Percentiles rank a stretch among this genome's conserved stretches.
phyloP scores from a whole-genome alignment of 1,284 basidiomycete species.

The Pseudozyma pruni region DNA sequence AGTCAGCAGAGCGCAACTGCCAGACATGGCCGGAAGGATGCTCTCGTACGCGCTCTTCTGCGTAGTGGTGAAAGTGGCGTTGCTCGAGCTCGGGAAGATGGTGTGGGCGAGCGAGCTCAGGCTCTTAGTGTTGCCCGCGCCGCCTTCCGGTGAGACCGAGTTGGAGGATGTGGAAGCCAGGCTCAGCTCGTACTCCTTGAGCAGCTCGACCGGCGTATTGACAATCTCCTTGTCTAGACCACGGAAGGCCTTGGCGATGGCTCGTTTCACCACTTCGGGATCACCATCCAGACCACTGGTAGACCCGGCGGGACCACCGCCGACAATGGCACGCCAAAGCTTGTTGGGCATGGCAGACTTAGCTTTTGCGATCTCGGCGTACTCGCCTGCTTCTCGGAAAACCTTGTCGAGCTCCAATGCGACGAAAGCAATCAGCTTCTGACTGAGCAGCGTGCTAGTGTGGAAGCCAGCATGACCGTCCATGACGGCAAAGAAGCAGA shows the following conservation, averaged over 20 bases:
- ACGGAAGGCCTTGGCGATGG: slow-evolving; percentile 81
- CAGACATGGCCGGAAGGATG: slow-evolving; percentile 62
- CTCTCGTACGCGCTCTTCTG: slow-evolving; percentile 63
- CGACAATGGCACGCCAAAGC: slow-evolving; percentile 62
- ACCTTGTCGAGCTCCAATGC: slow-evolving; percentile 77
- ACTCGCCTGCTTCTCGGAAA: slow-evolving; percentile 68
- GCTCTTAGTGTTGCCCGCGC: slow-evolving; percentile 39
- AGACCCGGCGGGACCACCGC: slow-evolving; percentile 28
- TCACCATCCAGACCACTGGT: slow-evolving; percentile 71
- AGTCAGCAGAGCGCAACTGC: slow-evolving; percentile 64
- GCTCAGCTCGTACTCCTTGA: slow-evolving; percentile 71
- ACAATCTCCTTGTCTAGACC: slow-evolving; percentile 82
- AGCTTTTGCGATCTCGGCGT: slow-evolving; percentile 60
- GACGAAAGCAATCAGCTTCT: slow-evolving; percentile 86
- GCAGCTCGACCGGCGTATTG: slow-evolving; percentile 78
- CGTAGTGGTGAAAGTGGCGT: slow-evolving; percentile 57
- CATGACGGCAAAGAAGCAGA: slow-evolving; percentile 82
- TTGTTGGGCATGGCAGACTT: slow-evolving; percentile 61
- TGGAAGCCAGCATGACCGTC: slow-evolving; percentile 89
- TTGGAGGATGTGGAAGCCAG: slow-evolving; percentile 69
- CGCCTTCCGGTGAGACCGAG: slow-evolving; percentile 40
- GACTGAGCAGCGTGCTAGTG: slow-evolving; percentile 85
- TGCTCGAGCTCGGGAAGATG: slow-evolving; percentile 60
- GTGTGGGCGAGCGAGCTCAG: slow-evolving; percentile 63
- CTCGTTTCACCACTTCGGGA: slow-evolving; percentile 75